A percentile compares a stretch with the other conserved stretches of the same genome.
These are phyloP conservation scores for Emericellopsis cladophorae DNA, from an alignment of 2,329 filamentous ascomycete species.

Conservation along the genomic window DNA sequence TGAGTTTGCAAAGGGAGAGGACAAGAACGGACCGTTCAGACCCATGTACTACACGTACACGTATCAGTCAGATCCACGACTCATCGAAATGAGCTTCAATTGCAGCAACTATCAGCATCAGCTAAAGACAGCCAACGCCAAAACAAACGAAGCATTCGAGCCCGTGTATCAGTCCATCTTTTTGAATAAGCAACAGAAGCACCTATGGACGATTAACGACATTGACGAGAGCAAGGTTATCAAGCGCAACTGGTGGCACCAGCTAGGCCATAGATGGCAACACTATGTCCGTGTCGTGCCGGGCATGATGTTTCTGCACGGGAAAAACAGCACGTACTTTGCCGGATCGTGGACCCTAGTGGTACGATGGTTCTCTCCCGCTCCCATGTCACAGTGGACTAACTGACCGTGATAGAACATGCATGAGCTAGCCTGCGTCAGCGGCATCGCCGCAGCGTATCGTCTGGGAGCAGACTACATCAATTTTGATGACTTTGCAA, in stretches of 20 bases:
- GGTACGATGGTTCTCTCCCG: constrained; percentile 24
- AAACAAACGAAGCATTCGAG: constrained; percentile 20
- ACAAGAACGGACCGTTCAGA: constrained; percentile 39
- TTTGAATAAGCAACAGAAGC: constrained; percentile 41
- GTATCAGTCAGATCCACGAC: constrained; percentile 39
- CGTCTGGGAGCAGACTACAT: constrained; percentile 53
- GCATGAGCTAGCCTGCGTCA: constrained; percentile 59
- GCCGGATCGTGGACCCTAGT: constrained; percentile 59
- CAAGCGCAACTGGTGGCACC: constrained; percentile 54
- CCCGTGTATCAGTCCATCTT: constrained; percentile 63
- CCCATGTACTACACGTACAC: constrained; percentile 56
- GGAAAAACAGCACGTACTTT: constrained; percentile 47
- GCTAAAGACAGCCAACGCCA: constrained; percentile 32
- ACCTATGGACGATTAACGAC: constrained; percentile 46
- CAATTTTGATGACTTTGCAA: constrained; percentile 41
- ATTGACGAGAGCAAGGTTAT: constrained; percentile 50
- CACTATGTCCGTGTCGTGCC: constrained; percentile 56
- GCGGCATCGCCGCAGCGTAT: constrained; percentile 58
- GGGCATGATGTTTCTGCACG: constrained; percentile 61
- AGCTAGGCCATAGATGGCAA: constrained; percentile 51
- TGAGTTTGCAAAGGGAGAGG: constrained; percentile 26
- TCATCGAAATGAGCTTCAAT: constrained; percentile 62
- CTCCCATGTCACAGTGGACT: background rate
- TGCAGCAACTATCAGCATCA: constrained; percentile 66
- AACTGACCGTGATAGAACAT: constrained; percentile 32